phyloP scores from a whole-genome alignment of 2,329 filamentous ascomycete genomes.

The Cercospora sojina region DNA sequence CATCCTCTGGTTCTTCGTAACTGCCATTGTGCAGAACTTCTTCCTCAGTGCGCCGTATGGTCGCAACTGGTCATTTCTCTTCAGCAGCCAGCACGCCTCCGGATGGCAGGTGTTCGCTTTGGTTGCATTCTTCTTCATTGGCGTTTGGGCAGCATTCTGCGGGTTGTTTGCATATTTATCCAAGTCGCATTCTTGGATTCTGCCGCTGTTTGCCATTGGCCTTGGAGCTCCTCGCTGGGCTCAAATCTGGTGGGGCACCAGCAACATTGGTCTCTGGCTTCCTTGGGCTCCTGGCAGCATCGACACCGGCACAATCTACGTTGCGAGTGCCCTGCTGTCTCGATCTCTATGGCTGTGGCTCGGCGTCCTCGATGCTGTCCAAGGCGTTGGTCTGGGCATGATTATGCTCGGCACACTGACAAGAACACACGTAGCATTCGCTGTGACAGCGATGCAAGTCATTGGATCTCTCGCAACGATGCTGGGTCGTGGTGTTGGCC shows the following conservation, averaged over 20 bases:
- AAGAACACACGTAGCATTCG: constrained; percentile 61
- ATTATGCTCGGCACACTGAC: constrained; percentile 62
- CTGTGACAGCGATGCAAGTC: constrained; percentile 60
- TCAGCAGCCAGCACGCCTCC: constrained; percentile 55
- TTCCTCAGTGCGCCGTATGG: constrained; percentile 64
- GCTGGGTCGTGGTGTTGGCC: constrained; percentile 57
- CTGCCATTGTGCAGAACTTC: constrained; percentile 64
- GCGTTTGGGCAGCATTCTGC: constrained; percentile 55
- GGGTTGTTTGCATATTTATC: constrained; percentile 53
- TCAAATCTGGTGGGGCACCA: constrained; percentile 65
- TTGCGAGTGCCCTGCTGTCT: constrained; percentile 54
- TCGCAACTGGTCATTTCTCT: constrained; percentile 64
- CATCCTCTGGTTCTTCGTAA: constrained; percentile 64
- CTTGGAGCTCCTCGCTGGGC: constrained; percentile 64
- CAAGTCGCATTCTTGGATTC: constrained; percentile 61
- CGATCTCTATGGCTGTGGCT: constrained; percentile 65
- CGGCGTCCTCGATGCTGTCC: constrained; percentile 61
- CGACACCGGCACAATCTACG: constrained; percentile 43
- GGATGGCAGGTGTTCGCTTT: constrained; percentile 58
- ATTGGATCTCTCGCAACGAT: constrained; percentile 62
- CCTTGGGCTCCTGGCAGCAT: constrained; percentile 52
- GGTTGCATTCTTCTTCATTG: constrained; percentile 53
- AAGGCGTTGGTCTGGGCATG: constrained; percentile 66
- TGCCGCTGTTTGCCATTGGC: constrained; percentile 65
- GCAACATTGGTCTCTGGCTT: constrained; percentile 58